Base-by-base conservation (phyloP, 1,139 yeast species). In the Hemisphaericaspora lyxosophila region DNA sequence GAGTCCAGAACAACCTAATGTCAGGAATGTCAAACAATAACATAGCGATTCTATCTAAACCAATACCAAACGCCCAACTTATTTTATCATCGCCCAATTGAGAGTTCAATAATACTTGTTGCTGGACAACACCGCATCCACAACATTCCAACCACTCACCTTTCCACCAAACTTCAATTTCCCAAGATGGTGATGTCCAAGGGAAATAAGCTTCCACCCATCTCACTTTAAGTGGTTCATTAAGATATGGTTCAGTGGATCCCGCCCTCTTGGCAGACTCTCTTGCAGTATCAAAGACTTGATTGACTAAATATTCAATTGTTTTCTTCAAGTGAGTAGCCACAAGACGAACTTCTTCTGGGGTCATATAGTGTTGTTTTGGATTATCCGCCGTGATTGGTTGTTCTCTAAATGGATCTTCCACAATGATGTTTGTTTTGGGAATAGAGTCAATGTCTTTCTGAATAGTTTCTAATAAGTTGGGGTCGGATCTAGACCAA, bases 121-220 rank as follows among this genome's bases (percentile, higher is more conserved):
- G 86, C 51, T 80, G 81, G 4, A 89, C 96, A 34, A 92, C 74
- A 18, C 99, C 99, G 61, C 96, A 87, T 1, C 99, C 99, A 56
- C 96, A 88, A 60, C 96, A 82, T 64, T 92, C 99, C 30, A 92
- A 71, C 98, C 98, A 94, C 50, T 90, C 96, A 30, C 95, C 96
- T 58, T 90, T 87, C 97, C 97, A 94, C 94, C 95, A 90, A 5
- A 92, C 96, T 62, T 92, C 99, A 49, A 94, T 88, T 55, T 92
- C 97, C 92, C 96, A 92, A 24, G 96, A 87, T 5, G 99, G 99
- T 1, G 95, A 81, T 2, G 99, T 92, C 97, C 97, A 92, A 4
- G 99, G 99, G 67, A 92, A 92, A 54, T 83, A 88, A 0, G 95
- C 96, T 56, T 87, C 95, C 23, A 89, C 86, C 99, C 99, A 92